Base-by-base conservation (phyloP, 1,139 yeast species). In the Geotrichum bryndzae region DNA sequence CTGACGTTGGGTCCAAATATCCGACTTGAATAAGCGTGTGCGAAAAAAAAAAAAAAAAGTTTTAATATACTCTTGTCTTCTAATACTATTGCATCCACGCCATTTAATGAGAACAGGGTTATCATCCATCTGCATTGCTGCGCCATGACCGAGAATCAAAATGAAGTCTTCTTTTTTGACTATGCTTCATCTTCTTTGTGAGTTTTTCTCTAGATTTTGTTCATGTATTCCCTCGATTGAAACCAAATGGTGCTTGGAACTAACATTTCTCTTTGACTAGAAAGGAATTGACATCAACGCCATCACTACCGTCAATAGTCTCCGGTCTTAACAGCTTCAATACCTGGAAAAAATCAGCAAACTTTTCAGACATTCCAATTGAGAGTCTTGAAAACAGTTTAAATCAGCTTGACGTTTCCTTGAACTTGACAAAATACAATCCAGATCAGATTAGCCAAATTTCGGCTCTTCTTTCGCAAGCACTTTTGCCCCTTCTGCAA, bases 401-500 rank as follows among this genome's bases (percentile, higher is more conserved):
- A 31, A 60, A 56, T 50, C 53, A 60, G 11, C 53, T 60, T 4
- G 62, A 60, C 29, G 48, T 56, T n/a, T 33, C 45, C 6, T 38
- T 56, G 5, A 38, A 51, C 8, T 35, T 23, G 4, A 22, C 38
- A 8, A 27, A 51, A 5, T 33, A 53, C 25, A 8, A 33, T 51
- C 33, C 22, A 15, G 18, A 15, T n/a, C 29, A 53, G 13, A 15
- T 25, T 13, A 23, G 6, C 4, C n/a, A 25, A 31, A 57, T 57
- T n/a, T 38, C 60, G 18, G 46, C 50, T 11, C 7, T 60, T 8
- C 48, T 66, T 23, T 61, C 63, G 25, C 57, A 63, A n/a, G 56
- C 62, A 10, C 46, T 52, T 6, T 27, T 29, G n/a, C 68, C 69
- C 10, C 50, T 65, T n/a, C 48, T 41, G 1, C 48, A 41, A n/a